Conservation (phyloP, 108 stramenopile genomes). For the Cyclotella baltica region DNA sequence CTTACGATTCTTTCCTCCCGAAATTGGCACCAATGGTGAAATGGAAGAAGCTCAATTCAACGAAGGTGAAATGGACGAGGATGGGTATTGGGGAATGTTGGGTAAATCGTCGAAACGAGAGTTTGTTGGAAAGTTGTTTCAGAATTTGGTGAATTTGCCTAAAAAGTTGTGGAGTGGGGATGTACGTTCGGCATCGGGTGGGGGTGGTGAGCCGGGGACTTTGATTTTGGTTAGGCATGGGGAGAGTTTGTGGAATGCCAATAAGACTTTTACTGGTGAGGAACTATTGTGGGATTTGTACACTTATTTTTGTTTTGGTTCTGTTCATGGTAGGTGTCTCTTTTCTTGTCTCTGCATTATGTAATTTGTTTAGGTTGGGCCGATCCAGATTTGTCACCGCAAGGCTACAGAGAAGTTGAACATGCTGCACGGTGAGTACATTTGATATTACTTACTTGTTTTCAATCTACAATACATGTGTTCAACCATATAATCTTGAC, state of each 20-base stretch:
- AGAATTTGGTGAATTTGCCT: neutral
- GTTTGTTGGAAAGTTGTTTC: conserved; percentile 1
- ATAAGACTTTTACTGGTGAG: conserved; percentile 81
- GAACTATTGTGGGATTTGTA: neutral
- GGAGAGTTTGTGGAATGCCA: conserved; percentile 78
- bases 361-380: conserved; percentile 55
- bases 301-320: neutral
- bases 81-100: conserved; percentile 48
- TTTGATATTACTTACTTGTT: neutral
- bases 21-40: neutral
- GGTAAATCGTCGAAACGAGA: conserved; percentile 33
- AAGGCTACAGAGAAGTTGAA: conserved; percentile 62
- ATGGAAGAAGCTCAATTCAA: conserved; percentile 4
- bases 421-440: conserved; percentile 44
- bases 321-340: neutral
- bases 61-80: conserved; percentile 54
- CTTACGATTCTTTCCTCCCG: conserved; percentile 8
- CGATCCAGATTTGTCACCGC: conserved; percentile 78
- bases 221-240: conserved; percentile 89
- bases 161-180: neutral
- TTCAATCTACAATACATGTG: neutral
- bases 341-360: neutral
- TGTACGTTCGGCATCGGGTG: neutral
- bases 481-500: conserved; percentile 2
- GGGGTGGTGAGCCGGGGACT: conserved; percentile 67